These are phyloP conservation scores for Globisporangium emineosum DNA, from an alignment of 352 stramenopile species.

Conservation along the genomic window DNA sequence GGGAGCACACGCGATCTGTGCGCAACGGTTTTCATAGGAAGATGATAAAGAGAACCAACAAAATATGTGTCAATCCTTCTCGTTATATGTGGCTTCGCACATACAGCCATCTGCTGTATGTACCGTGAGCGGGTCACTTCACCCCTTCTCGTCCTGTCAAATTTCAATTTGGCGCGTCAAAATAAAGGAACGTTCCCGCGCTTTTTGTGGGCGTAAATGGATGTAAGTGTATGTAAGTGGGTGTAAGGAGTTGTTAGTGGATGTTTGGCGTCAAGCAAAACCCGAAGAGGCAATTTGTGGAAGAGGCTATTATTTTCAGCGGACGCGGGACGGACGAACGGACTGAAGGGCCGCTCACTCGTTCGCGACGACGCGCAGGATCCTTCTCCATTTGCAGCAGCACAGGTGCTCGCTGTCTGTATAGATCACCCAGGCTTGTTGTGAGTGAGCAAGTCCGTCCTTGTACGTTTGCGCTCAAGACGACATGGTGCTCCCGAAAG, in stretches of 20 bases:
- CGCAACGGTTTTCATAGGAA: slow-evolving; percentile 57
- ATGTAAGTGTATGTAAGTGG: background rate
- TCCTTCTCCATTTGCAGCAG: background rate
- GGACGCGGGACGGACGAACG: background rate
- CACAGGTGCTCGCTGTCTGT: background rate
- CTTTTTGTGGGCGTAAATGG: slow-evolving; percentile 10
- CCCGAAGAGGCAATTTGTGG: background rate
- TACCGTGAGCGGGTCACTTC: too few species aligned
- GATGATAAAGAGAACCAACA: background rate
- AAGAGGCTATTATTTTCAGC: background rate
- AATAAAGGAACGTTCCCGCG: slow-evolving; percentile 11
- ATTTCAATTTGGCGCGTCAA: slow-evolving; percentile 1
- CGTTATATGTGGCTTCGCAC: background rate
- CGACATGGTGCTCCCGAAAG: slow-evolving; percentile 18
- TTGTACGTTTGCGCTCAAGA: background rate
- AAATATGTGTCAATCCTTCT: background rate
- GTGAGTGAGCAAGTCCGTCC: background rate
- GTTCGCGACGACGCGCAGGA: slow-evolving; percentile 4
- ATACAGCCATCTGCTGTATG: background rate
- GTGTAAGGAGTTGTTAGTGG: background rate
- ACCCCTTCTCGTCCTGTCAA: background rate
- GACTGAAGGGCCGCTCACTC: slow-evolving; percentile 4
- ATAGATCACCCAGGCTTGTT: background rate
- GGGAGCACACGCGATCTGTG: slow-evolving; percentile 60
- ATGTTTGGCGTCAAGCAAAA: slow-evolving; percentile 1